Evolutionary conservation across 1,139 yeast genomes (phyloP), one percentile per base, ranked within the genome.

Genomic region (Geotrichum phurueaensis): DNA sequence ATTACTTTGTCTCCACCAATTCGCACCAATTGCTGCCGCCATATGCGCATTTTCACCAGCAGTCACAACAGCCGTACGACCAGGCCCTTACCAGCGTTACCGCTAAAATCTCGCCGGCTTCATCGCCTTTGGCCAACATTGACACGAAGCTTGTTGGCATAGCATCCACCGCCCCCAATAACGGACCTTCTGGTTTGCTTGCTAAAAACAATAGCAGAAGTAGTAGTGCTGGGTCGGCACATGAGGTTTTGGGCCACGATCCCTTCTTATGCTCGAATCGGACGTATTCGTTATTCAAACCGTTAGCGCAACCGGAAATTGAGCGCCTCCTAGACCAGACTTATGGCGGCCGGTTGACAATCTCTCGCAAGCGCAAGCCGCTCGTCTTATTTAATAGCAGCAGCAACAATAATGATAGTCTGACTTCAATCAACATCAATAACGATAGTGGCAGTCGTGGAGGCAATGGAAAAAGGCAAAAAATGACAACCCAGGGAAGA

Each of bases 361-460:
- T 60, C n/a, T 60, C 63, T 1, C 36, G 56, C n/a, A 60, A 60
- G 36, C 51, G 63, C 15, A 57, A 58, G 39, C 60, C 60, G 13
- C 52, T 54, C 48, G 51, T 53, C 6, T 18, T 39, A 2, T 39
- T 15, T 22, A 29, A 25, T 6, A 27, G 49, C 45, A 23, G 45
- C 45, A 23, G 45, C 31, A 4, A 7, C 39, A 39, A n/a, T 23
- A 13, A 43, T 5, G 39, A 9, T 12, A 20, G 7, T 33, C 45
- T 15, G 10, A 18, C 18, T 29, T 12, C 27, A 20, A 9, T 10
- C 13, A 29, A 29, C 3, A 36, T 27, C 22, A 39, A 33, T 15
- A 13, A 5, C 18, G 55, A 18, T 9, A 5, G 27, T 10, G 20
- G 43, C 12, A 22, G 6, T 27, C 1, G 20, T 31, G 39, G 57